These are phyloP conservation scores for Cystobasidium tubakii DNA, from an alignment of 768 basidiomycete species.

Conservation along the genomic window DNA sequence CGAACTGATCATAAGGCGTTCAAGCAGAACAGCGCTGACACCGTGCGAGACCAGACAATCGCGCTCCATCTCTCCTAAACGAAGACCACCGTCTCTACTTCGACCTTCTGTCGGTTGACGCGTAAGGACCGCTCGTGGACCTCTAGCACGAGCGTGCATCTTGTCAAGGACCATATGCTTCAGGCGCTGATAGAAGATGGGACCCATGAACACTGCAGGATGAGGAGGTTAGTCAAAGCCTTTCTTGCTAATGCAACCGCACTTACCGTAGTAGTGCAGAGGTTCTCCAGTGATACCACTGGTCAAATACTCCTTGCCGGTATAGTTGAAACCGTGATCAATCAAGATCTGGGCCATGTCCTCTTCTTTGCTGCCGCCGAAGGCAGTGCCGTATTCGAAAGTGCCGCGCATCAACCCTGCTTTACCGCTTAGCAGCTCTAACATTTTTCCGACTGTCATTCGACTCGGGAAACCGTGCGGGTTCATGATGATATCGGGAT, in stretches of 20 bases:
- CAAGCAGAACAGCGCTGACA: conserved; percentile 91
- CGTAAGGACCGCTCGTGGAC: conserved; percentile 90
- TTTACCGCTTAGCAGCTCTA: conserved; percentile 92
- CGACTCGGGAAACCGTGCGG: conserved; percentile 85
- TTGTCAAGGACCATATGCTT: conserved; percentile 79
- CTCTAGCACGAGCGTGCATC: conserved; percentile 97
- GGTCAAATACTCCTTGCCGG: conserved; percentile 98
- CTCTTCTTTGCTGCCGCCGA: conserved; percentile 96
- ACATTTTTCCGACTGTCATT: conserved; percentile 96
- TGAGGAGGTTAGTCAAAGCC: not conserved
- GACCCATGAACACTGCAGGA: conserved; percentile 73
- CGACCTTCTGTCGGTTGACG: conserved; percentile 98
- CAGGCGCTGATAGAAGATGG: conserved; percentile 63
- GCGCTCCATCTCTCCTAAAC: conserved; percentile 97
- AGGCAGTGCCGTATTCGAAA: conserved; percentile 89
- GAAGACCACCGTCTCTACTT: conserved; percentile 91
- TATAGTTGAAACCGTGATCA: conserved; percentile 91
- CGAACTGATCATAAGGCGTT: conserved; percentile 97
- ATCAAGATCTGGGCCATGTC: conserved; percentile 97
- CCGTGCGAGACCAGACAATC: conserved; percentile 78
- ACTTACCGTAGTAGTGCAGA: conserved; percentile 68
- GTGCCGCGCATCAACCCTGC: conserved; percentile 86
- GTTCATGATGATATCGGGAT: conserved; percentile 94
- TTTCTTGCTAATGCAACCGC: not conserved
- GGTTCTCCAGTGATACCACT: conserved; percentile 97